phyloP scores from a whole-genome alignment of 345 rosid species.

The Corchorus capsularis region DNA sequence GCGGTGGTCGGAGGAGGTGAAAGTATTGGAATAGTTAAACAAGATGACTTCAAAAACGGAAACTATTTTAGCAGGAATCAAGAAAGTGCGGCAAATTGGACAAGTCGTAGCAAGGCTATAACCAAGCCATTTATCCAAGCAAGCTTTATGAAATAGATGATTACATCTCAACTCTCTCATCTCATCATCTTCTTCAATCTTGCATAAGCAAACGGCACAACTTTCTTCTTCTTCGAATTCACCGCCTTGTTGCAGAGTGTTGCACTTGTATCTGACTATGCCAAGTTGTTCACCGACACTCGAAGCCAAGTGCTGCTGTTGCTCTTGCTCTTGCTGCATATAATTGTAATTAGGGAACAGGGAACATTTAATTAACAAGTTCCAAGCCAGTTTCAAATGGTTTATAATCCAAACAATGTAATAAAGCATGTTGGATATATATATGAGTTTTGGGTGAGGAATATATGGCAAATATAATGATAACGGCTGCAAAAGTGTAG shows the following conservation, averaged over 20 bases:
- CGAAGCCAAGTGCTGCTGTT: not conserved
- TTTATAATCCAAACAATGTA: constrained; percentile 1
- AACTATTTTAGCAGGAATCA: constrained; percentile 8
- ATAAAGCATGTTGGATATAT: constrained; percentile 8
- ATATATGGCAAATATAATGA: not conserved
- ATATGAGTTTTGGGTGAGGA: not conserved
- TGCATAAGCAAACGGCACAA: constrained; percentile 36
- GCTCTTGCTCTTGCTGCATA: not conserved
- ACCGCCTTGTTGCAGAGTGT: not conserved
- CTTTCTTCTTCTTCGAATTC: not conserved
- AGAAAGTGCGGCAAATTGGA: constrained; percentile 41
- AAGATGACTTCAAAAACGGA: constrained; percentile 14
- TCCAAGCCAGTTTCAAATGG: constrained; percentile 12
- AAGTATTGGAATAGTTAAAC: constrained; percentile 1
- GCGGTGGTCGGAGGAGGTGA: not conserved
- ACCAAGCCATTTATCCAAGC: constrained; percentile 39
- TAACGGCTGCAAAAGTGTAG: not conserved
- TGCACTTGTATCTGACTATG: not conserved
- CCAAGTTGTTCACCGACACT: not conserved
- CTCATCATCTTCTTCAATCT: constrained; percentile 33
- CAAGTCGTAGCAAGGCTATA: constrained; percentile 23
- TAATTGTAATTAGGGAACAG: not conserved
- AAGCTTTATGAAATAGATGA: constrained; percentile 41
- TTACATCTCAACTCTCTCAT: constrained; percentile 35
- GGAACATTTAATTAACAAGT: constrained; percentile 11